A percentile compares a stretch with the other conserved stretches of the same genome.
These are phyloP conservation scores for Phytopythium sindhum DNA, from an alignment of 352 stramenopile species.

Conservation along the genomic window DNA sequence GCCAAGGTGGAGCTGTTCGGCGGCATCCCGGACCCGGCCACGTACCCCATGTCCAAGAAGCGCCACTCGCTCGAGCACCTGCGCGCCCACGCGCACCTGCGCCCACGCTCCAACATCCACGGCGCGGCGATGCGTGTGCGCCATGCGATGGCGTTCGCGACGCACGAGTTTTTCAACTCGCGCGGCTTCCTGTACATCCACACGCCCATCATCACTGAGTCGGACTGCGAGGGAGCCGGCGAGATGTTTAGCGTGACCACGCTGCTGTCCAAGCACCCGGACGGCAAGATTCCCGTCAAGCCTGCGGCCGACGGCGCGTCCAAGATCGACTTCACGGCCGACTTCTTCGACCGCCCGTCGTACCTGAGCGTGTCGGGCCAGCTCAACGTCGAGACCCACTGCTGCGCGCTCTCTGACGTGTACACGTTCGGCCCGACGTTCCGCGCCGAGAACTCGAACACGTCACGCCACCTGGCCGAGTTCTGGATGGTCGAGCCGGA, in stretches of 20 bases:
- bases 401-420: slow-evolving; percentile 80
- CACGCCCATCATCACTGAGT: slow-evolving; percentile 94
- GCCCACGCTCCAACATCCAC: slow-evolving; percentile 90
- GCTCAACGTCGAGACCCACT: slow-evolving; percentile 95
- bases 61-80: slow-evolving; percentile 93
- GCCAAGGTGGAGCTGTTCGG: slow-evolving; percentile 83
- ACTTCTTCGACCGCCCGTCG: slow-evolving; percentile 89
- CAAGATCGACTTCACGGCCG: slow-evolving; percentile 88
- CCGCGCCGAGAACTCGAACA: slow-evolving; percentile 99
- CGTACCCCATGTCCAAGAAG: slow-evolving; percentile 94
- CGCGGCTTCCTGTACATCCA: slow-evolving; percentile 94
- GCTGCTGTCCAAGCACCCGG: slow-evolving; percentile 76
- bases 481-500: slow-evolving; percentile 99
- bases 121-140: slow-evolving; percentile 90
- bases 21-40: slow-evolving; percentile 73
- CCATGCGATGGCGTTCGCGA: slow-evolving; percentile 92
- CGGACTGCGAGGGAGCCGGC: slow-evolving; percentile 97
- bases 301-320: slow-evolving; percentile 26
- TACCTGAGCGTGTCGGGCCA: slow-evolving; percentile 96
- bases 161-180: slow-evolving; percentile 93
- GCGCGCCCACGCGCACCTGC: slow-evolving; percentile 90
- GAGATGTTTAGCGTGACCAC: slow-evolving; percentile 97
- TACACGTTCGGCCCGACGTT: slow-evolving; percentile 99
- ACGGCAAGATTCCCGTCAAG: slow-evolving; percentile 66
- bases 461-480: slow-evolving; percentile 95